Percentiles rank a stretch among this genome's conserved stretches.
phyloP scores from a whole-genome alignment of 495 filamentous ascomycete genomes.

The Aspergillus steynii region DNA sequence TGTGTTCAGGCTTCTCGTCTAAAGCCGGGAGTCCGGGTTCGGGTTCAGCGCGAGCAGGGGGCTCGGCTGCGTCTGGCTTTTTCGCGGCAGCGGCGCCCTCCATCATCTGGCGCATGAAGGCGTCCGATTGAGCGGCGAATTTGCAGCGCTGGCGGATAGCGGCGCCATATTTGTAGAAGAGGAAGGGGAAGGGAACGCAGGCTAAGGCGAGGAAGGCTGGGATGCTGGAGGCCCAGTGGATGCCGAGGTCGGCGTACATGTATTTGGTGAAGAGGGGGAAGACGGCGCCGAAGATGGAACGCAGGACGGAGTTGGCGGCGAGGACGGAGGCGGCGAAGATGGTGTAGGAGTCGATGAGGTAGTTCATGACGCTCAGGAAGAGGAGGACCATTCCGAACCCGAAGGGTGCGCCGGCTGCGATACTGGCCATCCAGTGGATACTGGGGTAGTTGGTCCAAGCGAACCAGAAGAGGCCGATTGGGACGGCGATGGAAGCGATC shows the following conservation, averaged over 20 bases:
- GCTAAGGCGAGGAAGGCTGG: conserved; percentile 66
- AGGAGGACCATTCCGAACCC: conserved; percentile 64
- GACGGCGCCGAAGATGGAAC: conserved; percentile 61
- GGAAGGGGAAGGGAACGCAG: conserved; percentile 67
- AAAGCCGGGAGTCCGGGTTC: background rate
- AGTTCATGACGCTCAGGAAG: conserved; percentile 64
- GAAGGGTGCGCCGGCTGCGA: conserved; percentile 59
- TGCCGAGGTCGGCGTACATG: conserved; percentile 66
- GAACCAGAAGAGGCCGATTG: conserved; percentile 51
- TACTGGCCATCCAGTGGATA: conserved; percentile 62
- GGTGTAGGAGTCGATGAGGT: conserved; percentile 68
- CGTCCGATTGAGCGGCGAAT: conserved; percentile 48
- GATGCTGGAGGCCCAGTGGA: conserved; percentile 69
- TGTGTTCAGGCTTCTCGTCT: background rate
- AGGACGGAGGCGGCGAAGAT: conserved; percentile 70
- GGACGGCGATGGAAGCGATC: conserved; percentile 25
- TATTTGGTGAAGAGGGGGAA: conserved; percentile 71
- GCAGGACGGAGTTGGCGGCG: conserved; percentile 65
- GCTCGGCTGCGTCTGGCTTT: background rate
- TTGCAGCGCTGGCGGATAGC: conserved; percentile 62
- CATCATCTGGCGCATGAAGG: background rate
- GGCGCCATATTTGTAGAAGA: conserved; percentile 67
- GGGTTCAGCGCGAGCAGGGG: too few relatives aligned
- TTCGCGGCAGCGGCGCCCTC: background rate
- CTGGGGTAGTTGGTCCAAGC: conserved; percentile 58